A percentile compares a stretch with the other conserved stretches of the same genome.
Conservation (phyloP, 805 yeast genomes). For the Wickerhamomyces sydowiorum region DNA sequence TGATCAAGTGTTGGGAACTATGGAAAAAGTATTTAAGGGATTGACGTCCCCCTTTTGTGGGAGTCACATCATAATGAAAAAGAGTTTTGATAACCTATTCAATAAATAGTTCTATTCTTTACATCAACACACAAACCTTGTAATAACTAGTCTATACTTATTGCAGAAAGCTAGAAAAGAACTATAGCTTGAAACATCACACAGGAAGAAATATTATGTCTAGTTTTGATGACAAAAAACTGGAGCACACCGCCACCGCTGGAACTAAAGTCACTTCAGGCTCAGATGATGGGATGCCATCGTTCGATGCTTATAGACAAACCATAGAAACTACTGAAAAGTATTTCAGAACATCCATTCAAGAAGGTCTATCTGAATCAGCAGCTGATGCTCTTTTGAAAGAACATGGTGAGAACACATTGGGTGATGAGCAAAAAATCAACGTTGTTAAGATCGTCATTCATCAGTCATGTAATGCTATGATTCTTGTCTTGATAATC, state of each 20-base stretch:
- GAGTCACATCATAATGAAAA: no score
- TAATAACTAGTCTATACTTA: no score
- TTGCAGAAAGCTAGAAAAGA: not conserved
- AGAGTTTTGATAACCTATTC: no score
- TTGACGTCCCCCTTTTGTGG: no score
- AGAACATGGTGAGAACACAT: conserved; percentile 49
- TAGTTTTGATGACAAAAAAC: conserved; percentile 9
- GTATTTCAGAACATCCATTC: conserved; percentile 34
- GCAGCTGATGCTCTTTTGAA: conserved; percentile 26
- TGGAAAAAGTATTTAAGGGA: no score
- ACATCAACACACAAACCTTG: no score
- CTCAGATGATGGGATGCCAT: conserved; percentile 10
- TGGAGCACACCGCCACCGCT: conserved; percentile 10
- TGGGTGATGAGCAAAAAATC: conserved; percentile 55
- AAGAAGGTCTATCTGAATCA: conserved; percentile 40
- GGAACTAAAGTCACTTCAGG: conserved; percentile 9
- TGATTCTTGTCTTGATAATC: conserved; percentile 67
- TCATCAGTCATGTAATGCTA: conserved; percentile 70
- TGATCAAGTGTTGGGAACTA: no score
- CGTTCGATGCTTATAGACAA: conserved; percentile 19
- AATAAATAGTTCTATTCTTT: not conserved
- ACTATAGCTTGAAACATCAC: not conserved
- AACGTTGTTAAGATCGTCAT: conserved; percentile 49
- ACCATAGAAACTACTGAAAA: conserved; percentile 32
- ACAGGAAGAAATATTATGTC: not conserved